Percentiles rank a stretch among this genome's conserved stretches.
These are phyloP conservation scores for Acrocalymma vagum DNA, from an alignment of 2,329 filamentous ascomycete species.

Conservation along the genomic window DNA sequence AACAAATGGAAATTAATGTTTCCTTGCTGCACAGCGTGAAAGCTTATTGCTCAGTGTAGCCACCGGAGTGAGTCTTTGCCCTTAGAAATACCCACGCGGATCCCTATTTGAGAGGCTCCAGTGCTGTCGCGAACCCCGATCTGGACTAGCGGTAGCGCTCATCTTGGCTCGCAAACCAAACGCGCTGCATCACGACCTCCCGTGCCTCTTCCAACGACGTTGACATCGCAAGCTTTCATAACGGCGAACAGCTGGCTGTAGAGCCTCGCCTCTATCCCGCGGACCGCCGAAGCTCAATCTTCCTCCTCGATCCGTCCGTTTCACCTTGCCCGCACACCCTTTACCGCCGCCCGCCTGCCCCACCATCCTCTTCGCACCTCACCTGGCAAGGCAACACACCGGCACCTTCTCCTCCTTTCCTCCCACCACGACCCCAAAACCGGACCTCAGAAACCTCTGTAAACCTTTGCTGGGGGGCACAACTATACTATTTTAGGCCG, in stretches of 20 bases:
- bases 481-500: slow-evolving; percentile 29
- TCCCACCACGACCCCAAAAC: slow-evolving; percentile 17
- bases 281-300: slow-evolving; percentile 12
- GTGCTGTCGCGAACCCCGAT: no score
- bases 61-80: no score
- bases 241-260: slow-evolving; percentile 27
- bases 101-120: no score
- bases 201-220: slow-evolving; percentile 19
- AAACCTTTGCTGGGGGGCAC: slow-evolving; percentile 29
- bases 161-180: no score
- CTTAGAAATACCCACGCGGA: no score
- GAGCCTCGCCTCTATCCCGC: slow-evolving; percentile 20
- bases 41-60: no score
- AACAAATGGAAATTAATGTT: no score
- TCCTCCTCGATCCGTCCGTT: slow-evolving; percentile 7
- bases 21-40: no score
- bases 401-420: slow-evolving; percentile 23
- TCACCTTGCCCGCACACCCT: slow-evolving; percentile 32
- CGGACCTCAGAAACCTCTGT: slow-evolving; percentile 10
- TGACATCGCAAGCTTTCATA: slow-evolving; percentile 25
- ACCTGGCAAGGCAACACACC: slow-evolving; percentile 36
- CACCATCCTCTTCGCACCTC: slow-evolving; percentile 41
- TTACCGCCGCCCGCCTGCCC: slow-evolving; percentile 36
- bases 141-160: no score
- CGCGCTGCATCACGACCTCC: slow-evolving; percentile 12